Evolutionary conservation across 2,329 filamentous ascomycete species (phyloP).

Genomic region (Neonectria sp.): DNA sequence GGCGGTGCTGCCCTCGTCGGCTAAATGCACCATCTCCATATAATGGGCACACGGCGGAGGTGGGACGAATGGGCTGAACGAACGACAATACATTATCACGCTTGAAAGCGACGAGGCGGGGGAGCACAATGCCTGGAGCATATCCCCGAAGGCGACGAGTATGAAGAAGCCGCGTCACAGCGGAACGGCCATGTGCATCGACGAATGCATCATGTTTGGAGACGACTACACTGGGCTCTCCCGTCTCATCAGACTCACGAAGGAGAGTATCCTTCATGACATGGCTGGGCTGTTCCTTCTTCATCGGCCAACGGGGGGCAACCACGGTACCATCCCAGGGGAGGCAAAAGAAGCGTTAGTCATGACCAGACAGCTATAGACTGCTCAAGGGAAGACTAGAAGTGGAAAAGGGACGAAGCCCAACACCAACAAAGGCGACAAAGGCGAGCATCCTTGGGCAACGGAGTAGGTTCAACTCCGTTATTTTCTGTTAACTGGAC

Average conservation of each 20-base stretch:
- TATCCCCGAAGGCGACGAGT: slow-evolving; percentile 33
- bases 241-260: slow-evolving; percentile 9
- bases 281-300: slow-evolving; percentile 25
- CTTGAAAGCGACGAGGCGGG: slow-evolving; percentile 34
- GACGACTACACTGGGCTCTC: slow-evolving; percentile 31
- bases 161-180: slow-evolving; percentile 40
- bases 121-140: slow-evolving; percentile 38
- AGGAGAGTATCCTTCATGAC: slow-evolving; percentile 12
- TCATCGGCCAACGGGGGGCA: slow-evolving; percentile 35
- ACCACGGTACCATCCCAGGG: slow-evolving; percentile 31
- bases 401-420: slow-evolving; percentile 23
- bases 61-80: slow-evolving; percentile 37
- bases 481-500: slow-evolving; percentile 30
- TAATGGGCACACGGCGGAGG: slow-evolving; percentile 42
- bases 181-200: slow-evolving; percentile 29
- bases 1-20: slow-evolving; percentile 80
- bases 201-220: slow-evolving; percentile 20
- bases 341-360: slow-evolving; percentile 23
- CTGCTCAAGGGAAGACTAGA: slow-evolving; percentile 27
- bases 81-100: slow-evolving; percentile 38
- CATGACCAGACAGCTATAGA: slow-evolving; percentile 31
- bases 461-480: slow-evolving; percentile 39
- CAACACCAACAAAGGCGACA: slow-evolving; percentile 32
- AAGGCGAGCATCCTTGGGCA: slow-evolving; percentile 35
- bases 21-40: slow-evolving; percentile 49